phyloP scores from a whole-genome alignment of 2,329 filamentous ascomycete genomes.

The Claviceps paspali region DNA sequence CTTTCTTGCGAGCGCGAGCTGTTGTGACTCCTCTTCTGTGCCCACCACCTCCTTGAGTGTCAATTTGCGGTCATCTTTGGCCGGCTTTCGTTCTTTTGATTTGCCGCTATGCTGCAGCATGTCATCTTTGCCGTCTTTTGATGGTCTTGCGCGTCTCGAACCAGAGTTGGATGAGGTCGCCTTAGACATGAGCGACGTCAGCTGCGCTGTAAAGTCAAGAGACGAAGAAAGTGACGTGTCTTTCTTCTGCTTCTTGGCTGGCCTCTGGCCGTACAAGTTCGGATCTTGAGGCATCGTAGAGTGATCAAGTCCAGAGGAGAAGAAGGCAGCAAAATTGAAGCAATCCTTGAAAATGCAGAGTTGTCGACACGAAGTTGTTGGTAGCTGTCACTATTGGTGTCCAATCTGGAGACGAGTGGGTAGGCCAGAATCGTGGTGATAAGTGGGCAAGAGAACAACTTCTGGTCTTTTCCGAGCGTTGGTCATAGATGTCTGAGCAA shows the following conservation, averaged over 20 bases:
- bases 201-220: constrained; percentile 76
- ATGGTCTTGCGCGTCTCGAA: constrained; percentile 29
- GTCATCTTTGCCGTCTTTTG: constrained; percentile 31
- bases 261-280: constrained; percentile 62
- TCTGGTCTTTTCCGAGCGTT: neutral
- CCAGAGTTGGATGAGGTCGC: constrained; percentile 25
- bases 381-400: neutral
- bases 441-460: neutral
- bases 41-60: constrained; percentile 36
- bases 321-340: too few relatives aligned
- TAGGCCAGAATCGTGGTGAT: neutral
- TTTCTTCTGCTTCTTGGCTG: constrained; percentile 52
- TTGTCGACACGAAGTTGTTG: neutral
- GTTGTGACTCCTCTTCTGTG: constrained; percentile 47
- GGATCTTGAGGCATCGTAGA: constrained; percentile 48
- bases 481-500: neutral
- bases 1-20: constrained; percentile 55
- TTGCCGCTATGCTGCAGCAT: constrained; percentile 21
- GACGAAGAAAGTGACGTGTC: constrained; percentile 57
- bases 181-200: constrained; percentile 63
- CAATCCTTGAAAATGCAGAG: neutral
- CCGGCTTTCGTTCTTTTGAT: constrained; percentile 10
- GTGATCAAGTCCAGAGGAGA: too few relatives aligned
- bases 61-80: constrained; percentile 38
- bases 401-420: neutral